Conservation (phyloP, 441 rosid species). For the Eutrema salsugineum region DNA sequence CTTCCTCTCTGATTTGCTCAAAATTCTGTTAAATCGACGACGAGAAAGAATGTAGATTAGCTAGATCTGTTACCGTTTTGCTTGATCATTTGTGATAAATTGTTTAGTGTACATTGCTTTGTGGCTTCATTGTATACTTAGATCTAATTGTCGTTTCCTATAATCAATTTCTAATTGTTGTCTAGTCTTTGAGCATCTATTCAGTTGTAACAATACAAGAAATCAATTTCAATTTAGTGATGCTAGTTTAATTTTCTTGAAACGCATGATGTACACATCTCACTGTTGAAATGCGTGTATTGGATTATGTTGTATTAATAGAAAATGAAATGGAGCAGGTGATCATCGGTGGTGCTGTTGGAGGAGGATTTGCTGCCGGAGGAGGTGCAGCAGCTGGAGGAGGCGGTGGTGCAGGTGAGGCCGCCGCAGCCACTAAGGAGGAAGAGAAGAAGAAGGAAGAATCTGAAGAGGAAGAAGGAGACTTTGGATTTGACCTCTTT, state of each 20-base stretch:
- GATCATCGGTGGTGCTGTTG: slow-evolving; percentile 47
- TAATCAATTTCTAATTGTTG: neutral
- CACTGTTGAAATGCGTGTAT: neutral
- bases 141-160: neutral
- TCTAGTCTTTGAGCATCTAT: no score
- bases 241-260: neutral
- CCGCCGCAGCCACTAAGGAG: slow-evolving; percentile 47
- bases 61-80: neutral
- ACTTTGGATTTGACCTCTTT: slow-evolving; percentile 70
- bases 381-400: slow-evolving; percentile 50
- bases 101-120: neutral
- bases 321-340: slow-evolving; percentile 37
- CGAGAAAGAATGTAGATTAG: neutral
- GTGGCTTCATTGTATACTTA: neutral
- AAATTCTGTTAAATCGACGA: no score
- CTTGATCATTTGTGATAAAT: no score
- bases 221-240: neutral
- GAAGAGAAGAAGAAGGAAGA: slow-evolving; percentile 64
- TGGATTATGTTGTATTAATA: neutral
- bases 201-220: neutral
- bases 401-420: slow-evolving; percentile 39
- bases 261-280: no score
- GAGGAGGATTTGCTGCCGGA: slow-evolving; percentile 47
- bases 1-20: neutral
- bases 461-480: slow-evolving; percentile 65